Conservation (phyloP, 2,329 filamentous ascomycete genomes). For the Talaromyces rugulosus region DNA sequence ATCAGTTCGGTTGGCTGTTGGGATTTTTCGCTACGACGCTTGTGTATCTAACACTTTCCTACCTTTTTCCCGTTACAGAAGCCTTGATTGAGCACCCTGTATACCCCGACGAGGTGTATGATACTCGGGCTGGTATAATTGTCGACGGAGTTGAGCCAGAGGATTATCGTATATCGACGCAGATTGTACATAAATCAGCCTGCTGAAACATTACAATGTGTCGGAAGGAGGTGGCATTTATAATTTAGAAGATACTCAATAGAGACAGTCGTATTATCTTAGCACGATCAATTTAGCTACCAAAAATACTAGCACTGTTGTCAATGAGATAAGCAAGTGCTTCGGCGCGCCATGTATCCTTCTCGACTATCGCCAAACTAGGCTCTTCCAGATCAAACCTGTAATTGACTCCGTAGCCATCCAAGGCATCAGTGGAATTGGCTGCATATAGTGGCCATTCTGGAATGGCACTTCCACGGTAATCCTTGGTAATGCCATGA, state of each 20-base stretch:
- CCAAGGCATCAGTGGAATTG: not conserved
- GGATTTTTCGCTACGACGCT: slow-evolving; percentile 56
- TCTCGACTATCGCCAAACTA: not conserved
- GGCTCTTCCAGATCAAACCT: not conserved
- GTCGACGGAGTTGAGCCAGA: not conserved
- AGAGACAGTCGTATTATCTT: not conserved
- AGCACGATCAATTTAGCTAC: not conserved
- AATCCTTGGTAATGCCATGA: not conserved
- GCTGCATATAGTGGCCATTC: not conserved
- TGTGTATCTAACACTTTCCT: slow-evolving; percentile 42
- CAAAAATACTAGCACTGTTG: not conserved
- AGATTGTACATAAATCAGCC: not conserved
- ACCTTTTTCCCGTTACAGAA: not conserved
- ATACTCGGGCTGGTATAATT: not conserved
- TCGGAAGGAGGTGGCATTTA: not conserved
- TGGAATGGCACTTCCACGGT: not conserved
- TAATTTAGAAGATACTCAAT: not conserved
- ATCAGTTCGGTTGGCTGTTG: slow-evolving; percentile 63
- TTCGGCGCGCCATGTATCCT: not conserved
- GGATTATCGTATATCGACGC: not conserved
- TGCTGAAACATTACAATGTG: not conserved
- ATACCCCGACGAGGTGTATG: not conserved
- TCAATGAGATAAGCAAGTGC: not conserved
- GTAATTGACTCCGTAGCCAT: not conserved
- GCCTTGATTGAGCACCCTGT: not conserved